A percentile compares a stretch with the other conserved stretches of the same genome.
These are phyloP conservation scores for Colletotrichum sp. DNA, from an alignment of 2,329 filamentous ascomycete genomes.

Conservation along the genomic window DNA sequence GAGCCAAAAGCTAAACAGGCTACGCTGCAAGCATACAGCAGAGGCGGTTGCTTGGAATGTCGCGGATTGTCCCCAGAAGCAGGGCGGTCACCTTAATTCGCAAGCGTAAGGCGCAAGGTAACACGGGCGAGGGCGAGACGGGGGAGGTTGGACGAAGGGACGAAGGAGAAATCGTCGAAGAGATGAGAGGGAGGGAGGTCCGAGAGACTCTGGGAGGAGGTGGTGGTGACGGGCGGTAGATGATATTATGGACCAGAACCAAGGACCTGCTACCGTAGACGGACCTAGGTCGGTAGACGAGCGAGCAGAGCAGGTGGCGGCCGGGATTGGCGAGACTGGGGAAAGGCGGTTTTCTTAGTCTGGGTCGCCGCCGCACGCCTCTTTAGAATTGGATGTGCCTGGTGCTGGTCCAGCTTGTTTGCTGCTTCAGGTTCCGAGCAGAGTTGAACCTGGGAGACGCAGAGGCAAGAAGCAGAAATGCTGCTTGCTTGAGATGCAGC, in stretches of 20 bases:
- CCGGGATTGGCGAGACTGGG: background rate
- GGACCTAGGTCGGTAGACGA: background rate
- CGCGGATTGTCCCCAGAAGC: constrained; percentile 1
- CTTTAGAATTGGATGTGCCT: background rate
- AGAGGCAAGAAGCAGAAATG: background rate
- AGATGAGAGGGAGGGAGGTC: constrained; percentile 12
- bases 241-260: constrained; percentile 2
- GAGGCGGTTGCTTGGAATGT: constrained; percentile 8
- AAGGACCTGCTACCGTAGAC: background rate
- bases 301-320: background rate
- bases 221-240: background rate
- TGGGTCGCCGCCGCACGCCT: background rate
- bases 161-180: constrained; percentile 6
- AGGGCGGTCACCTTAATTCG: background rate
- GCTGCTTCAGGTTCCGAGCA: background rate
- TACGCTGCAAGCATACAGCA: background rate
- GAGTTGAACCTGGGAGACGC: background rate
- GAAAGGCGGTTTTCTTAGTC: background rate
- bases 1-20: background rate
- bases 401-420: background rate
- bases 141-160: constrained; percentile 9
- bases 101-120: background rate
- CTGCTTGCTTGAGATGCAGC: background rate
- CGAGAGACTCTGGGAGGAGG: background rate
- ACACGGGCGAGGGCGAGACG: constrained; percentile 2